Conservation (phyloP, 2,329 filamentous ascomycete genomes). For the Aspergillus intermedius region DNA sequence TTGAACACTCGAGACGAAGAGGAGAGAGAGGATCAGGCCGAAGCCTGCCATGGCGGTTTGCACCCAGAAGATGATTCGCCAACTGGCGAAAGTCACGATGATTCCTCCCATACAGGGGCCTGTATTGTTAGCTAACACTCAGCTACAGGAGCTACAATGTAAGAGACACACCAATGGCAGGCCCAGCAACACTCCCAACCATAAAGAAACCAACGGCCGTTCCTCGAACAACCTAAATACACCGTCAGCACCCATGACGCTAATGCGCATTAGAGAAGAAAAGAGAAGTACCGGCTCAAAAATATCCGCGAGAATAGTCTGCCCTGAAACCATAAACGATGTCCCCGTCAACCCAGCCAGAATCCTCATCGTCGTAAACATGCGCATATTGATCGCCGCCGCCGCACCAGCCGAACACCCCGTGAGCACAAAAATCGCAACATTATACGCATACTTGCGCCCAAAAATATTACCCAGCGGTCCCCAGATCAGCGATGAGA, state of each 20-base stretch:
- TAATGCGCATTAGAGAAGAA: not conserved
- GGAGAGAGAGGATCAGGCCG: slow-evolving; percentile 53
- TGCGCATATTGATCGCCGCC: slow-evolving; percentile 22
- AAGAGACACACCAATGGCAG: slow-evolving; percentile 33
- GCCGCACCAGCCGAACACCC: slow-evolving; percentile 28
- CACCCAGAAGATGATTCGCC: slow-evolving; percentile 73
- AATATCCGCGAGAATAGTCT: slow-evolving; percentile 35
- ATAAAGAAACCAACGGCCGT: slow-evolving; percentile 41
- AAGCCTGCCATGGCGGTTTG: slow-evolving; percentile 62
- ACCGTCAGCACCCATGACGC: not conserved
- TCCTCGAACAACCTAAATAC: slow-evolving; percentile 31
- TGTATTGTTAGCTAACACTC: slow-evolving; percentile 2
- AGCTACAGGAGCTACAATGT: not conserved
- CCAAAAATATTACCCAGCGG: slow-evolving; percentile 27
- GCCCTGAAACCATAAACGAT: slow-evolving; percentile 35
- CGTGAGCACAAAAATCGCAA: slow-evolving; percentile 27
- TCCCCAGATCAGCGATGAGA: slow-evolving; percentile 32
- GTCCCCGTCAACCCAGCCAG: slow-evolving; percentile 32
- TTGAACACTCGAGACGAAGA: slow-evolving; percentile 63
- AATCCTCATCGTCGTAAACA: slow-evolving; percentile 32
- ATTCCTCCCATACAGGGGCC: slow-evolving; percentile 62
- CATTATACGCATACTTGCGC: slow-evolving; percentile 25
- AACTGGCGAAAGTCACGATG: slow-evolving; percentile 67
- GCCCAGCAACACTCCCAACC: slow-evolving; percentile 37
- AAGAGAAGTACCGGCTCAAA: slow-evolving; percentile 27